Base-by-base conservation (phyloP, 1,139 yeast species). In the Saccharomyces hybrid region DNA sequence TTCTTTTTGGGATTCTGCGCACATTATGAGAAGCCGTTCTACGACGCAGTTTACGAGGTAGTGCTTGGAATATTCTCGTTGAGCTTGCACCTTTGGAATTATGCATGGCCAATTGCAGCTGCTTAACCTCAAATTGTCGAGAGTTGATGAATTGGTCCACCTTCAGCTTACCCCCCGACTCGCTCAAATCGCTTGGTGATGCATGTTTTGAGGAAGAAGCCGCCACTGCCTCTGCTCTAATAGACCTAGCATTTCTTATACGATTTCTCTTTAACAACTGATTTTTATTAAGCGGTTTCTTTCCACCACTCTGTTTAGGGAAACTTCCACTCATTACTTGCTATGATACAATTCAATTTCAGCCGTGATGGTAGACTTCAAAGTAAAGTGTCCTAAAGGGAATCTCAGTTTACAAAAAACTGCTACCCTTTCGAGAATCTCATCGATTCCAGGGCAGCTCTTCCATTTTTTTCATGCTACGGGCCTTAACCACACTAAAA, bases 11-110 rank as follows among this genome's bases (percentile, higher is more conserved):
- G 7, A 95, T 85, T 54, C 97, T 75, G 60, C 87, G 86, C 23
- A 91, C 93, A 73, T 95, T 90, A 66, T 95, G 99, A 16, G 96
- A 87, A 0, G 99, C 99, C 0, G 98, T 89, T 67, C 99, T 78
- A 59, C 99, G 76, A 66, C 99, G 79, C 59, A 95, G 72, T 1
- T 78, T 75, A 47, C 99, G 74, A 0, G 99, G 99, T 50, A 95
- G 76, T 41, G 83, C 80, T 69, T 95, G 99, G 67, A 95, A 95
- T 0, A 89, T 87, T 59, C 99, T 77, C 44, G 91, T 86, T 4
- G 91, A 78, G 0, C 86, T 78, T 0, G 93, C 83, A 51, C 77
- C 74, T 61, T 83, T 83, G 9, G 97, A 83, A 56, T 81, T 81
- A 53, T 82, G 75, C 75, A 91, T 91, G 0, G 97, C 84, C 54